These are phyloP conservation scores for Huntiella abstrusa DNA, from an alignment of 2,329 filamentous ascomycete genomes.

Conservation along the genomic window DNA sequence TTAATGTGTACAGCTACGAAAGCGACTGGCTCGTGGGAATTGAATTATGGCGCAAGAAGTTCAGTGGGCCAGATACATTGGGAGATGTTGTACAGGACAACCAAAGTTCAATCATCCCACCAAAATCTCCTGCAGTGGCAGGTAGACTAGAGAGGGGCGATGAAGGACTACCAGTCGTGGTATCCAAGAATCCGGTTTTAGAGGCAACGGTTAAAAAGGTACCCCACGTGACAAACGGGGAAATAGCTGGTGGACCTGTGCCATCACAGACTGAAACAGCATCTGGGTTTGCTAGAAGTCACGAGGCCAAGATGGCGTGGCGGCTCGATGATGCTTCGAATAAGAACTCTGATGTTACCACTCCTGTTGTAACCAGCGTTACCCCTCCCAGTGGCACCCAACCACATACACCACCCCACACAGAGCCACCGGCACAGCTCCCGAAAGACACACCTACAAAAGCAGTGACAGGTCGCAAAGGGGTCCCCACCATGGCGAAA, in stretches of 20 bases:
- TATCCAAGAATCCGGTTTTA: not conserved
- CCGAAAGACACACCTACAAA: not conserved
- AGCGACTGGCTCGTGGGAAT: constrained; percentile 81
- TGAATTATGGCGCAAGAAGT: constrained; percentile 67
- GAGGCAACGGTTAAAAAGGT: too few species aligned
- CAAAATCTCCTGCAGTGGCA: not conserved
- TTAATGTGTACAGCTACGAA: constrained; percentile 97
- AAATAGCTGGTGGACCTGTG: not conserved
- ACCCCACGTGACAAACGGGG: not conserved
- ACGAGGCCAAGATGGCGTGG: constrained; percentile 35
- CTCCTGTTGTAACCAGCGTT: not conserved
- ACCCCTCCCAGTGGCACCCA: not conserved
- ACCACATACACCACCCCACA: not conserved
- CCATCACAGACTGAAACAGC: not conserved
- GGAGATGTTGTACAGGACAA: constrained; percentile 8
- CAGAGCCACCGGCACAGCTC: constrained; percentile 3
- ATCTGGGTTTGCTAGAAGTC: constrained; percentile 24
- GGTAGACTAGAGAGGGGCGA: too few species aligned
- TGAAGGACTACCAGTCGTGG: not conserved
- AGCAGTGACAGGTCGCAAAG: not conserved
- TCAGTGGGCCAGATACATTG: constrained; percentile 19
- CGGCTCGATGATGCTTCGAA: constrained; percentile 19
- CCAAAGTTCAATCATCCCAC: constrained; percentile 1
- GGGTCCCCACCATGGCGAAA: not conserved
- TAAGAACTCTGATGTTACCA: not conserved